phyloP scores from a whole-genome alignment of 306 rosid species.

The Fragaria ananassa region DNA sequence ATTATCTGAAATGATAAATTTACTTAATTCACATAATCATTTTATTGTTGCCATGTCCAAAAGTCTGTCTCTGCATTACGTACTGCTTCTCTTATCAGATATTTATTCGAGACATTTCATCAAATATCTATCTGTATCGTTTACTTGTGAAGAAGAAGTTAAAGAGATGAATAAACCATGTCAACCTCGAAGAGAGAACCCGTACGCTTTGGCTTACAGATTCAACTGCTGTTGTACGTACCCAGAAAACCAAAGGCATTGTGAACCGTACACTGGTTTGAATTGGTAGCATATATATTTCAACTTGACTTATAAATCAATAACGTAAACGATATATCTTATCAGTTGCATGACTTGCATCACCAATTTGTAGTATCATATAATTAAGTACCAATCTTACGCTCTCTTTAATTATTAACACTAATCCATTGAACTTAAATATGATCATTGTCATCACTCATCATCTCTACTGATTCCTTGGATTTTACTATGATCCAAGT shows the following conservation, averaged over 20 bases:
- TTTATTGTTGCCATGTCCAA: not conserved
- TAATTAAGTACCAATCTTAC: not conserved
- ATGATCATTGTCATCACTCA: not conserved
- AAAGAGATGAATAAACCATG: not conserved
- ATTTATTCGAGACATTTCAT: not conserved
- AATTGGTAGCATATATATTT: not conserved
- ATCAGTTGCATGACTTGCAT: slow-evolving; percentile 5
- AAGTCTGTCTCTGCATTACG: not conserved
- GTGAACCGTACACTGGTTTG: slow-evolving; percentile 12
- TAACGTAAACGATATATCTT: slow-evolving; percentile 1
- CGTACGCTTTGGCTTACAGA: not conserved
- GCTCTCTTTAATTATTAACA: not conserved
- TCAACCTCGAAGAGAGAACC: not conserved
- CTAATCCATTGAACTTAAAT: not conserved
- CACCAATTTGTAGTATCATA: not conserved
- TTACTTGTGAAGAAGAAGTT: not conserved
- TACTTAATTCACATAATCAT: not conserved
- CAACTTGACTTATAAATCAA: not conserved
- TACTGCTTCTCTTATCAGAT: not conserved
- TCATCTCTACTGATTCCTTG: not conserved
- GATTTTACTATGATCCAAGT: not conserved
- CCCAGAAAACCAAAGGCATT: not conserved
- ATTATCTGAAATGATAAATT: not conserved
- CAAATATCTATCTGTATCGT: not conserved
- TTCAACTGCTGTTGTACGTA: not conserved